phyloP scores from a whole-genome alignment of 176 grass and related monocot species.

The Avena atlantica region DNA sequence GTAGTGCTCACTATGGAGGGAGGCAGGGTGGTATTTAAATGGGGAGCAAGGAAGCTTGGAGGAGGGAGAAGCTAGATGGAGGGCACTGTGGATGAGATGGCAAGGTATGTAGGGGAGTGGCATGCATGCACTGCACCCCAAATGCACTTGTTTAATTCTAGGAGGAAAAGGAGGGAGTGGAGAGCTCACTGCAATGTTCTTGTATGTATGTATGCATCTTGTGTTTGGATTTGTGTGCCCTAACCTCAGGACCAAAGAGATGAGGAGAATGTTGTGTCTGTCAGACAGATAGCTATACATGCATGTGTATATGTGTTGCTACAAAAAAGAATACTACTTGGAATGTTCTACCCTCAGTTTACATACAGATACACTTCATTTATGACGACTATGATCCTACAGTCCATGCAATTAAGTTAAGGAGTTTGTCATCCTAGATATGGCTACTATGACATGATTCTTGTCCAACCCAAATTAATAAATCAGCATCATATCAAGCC shows the following conservation, averaged over 20 bases:
- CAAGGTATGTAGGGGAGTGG: constrained; percentile 34
- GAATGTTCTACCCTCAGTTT: constrained; percentile 58
- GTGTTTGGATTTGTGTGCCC: constrained; percentile 61
- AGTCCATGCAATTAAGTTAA: not conserved
- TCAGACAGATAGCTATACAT: not conserved
- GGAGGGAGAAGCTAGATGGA: constrained; percentile 46
- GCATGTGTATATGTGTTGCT: not conserved
- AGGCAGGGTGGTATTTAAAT: constrained; percentile 67
- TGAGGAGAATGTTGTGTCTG: constrained; percentile 54
- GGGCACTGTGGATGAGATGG: constrained; percentile 56
- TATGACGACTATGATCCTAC: constrained; percentile 33
- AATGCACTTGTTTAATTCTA: constrained; percentile 56
- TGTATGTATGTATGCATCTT: constrained; percentile 37
- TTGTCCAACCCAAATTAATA: not conserved
- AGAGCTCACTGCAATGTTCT: constrained; percentile 20
- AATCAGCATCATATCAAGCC: not conserved
- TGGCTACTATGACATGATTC: not conserved
- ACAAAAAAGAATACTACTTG: constrained; percentile 30
- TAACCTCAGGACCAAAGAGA: constrained; percentile 47
- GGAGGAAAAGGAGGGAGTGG: constrained; percentile 36
- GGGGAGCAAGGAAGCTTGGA: constrained; percentile 33
- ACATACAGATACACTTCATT: constrained; percentile 44
- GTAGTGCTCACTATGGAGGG: constrained; percentile 44
- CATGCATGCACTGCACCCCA: constrained; percentile 39
- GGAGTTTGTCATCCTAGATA: constrained; percentile 2